Conservation (phyloP, 164 flowering plant genomes). For the Akebia trifoliata region DNA sequence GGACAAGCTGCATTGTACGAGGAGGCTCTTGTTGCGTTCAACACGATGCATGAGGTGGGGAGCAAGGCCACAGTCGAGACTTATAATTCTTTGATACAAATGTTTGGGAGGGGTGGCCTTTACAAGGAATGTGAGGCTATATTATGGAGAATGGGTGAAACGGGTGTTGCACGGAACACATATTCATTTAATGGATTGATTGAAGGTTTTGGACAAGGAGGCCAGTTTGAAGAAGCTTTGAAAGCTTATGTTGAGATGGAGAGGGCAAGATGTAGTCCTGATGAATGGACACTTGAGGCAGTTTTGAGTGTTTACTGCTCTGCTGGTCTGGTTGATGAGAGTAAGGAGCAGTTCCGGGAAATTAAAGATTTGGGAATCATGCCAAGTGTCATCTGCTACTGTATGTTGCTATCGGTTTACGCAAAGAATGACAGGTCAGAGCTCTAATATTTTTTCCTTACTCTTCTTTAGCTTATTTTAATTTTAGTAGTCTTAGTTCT, state of each 20-base stretch:
- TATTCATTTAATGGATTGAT: slow-evolving; percentile 75
- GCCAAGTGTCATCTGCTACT: slow-evolving; percentile 84
- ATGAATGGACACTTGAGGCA: slow-evolving; percentile 87
- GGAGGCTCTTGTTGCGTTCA: slow-evolving; percentile 87
- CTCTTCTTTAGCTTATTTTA: background rate
- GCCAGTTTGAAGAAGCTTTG: slow-evolving; percentile 80
- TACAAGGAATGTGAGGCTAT: slow-evolving; percentile 71
- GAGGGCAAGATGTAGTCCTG: slow-evolving; percentile 68
- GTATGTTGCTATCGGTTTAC: slow-evolving; percentile 85
- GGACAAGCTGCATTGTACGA: slow-evolving; percentile 90
- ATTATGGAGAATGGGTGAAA: slow-evolving; percentile 53
- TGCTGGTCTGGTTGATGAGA: slow-evolving; percentile 86
- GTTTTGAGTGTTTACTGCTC: slow-evolving; percentile 83
- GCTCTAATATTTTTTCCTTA: background rate
- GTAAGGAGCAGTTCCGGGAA: slow-evolving; percentile 75
- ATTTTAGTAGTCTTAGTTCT: background rate
- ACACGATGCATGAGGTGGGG: slow-evolving; percentile 90
- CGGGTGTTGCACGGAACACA: slow-evolving; percentile 44
- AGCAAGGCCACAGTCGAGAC: slow-evolving; percentile 68
- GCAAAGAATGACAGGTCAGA: slow-evolving; percentile 76
- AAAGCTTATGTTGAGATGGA: slow-evolving; percentile 84
- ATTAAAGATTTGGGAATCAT: slow-evolving; percentile 65
- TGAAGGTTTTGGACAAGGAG: slow-evolving; percentile 84
- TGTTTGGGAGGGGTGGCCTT: slow-evolving; percentile 81
- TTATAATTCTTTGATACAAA: slow-evolving; percentile 58